Evolutionary conservation across 2,329 filamentous ascomycete species (phyloP).

Genomic region (Aureobasidium sp.): DNA sequence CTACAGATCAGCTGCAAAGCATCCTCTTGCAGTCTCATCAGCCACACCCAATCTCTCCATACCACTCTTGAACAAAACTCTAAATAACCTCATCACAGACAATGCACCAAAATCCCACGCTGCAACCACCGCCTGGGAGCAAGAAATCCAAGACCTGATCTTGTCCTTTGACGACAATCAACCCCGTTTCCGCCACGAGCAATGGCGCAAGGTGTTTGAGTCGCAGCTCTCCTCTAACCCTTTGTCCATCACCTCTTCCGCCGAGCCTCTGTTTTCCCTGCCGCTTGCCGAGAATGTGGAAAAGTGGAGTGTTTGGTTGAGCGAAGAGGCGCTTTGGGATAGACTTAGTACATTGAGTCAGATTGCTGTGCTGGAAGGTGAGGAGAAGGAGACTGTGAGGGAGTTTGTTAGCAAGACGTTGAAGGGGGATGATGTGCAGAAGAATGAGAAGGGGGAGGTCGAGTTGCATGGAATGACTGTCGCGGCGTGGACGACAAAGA

Average conservation of each 20-base stretch:
- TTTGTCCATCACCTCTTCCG: constrained; percentile 32
- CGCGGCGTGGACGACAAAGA: constrained; percentile 52
- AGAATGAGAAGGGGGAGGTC: constrained; percentile 55
- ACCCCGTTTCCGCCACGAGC: constrained; percentile 56
- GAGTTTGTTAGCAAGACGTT: constrained; percentile 50
- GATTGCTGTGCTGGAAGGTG: constrained; percentile 50
- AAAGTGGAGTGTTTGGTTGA: constrained; percentile 51
- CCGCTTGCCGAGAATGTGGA: constrained; percentile 52
- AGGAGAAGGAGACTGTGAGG: constrained; percentile 38
- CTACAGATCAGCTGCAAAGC: neutral
- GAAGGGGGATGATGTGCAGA: constrained; percentile 44
- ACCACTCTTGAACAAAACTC: neutral
- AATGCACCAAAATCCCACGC: constrained; percentile 54
- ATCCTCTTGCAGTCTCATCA: constrained; percentile 24
- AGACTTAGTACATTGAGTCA: constrained; percentile 60
- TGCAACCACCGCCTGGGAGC: constrained; percentile 53
- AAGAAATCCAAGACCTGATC: constrained; percentile 52
- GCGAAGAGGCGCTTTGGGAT: constrained; percentile 53
- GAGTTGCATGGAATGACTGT: constrained; percentile 57
- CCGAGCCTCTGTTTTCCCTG: constrained; percentile 50
- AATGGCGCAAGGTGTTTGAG: constrained; percentile 59
- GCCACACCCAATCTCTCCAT: neutral
- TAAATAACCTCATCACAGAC: constrained; percentile 29
- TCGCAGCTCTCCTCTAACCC: constrained; percentile 47
- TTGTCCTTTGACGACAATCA: constrained; percentile 49